Evolutionary conservation across 805 yeast genomes (phyloP).

Genomic region (Yamadazyma olivae): DNA sequence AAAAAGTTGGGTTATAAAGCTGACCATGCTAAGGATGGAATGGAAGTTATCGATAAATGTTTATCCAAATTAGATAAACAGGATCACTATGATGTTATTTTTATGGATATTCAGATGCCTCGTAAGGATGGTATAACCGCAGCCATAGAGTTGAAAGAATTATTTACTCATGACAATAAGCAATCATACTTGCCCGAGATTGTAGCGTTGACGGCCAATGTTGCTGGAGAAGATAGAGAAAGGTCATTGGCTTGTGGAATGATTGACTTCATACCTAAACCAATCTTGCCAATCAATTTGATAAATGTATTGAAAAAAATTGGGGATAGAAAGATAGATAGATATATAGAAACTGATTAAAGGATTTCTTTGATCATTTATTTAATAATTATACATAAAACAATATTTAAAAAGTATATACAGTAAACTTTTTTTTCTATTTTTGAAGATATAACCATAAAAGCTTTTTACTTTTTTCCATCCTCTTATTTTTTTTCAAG

Average conservation of each 20-base stretch:
- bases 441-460: background rate
- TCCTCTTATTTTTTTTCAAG: background rate
- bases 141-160: conserved; percentile 33
- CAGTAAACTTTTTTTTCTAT: background rate
- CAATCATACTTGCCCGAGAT: conserved; percentile 30
- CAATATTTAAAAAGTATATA: background rate
- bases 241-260: conserved; percentile 48
- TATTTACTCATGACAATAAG: conserved; percentile 21
- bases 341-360: too few species aligned
- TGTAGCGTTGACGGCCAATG: conserved; percentile 51
- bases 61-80: conserved; percentile 21
- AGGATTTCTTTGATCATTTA: too few species aligned
- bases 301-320: conserved; percentile 28
- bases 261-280: conserved; percentile 53
- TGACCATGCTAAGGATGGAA: conserved; percentile 52
- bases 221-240: conserved; percentile 50
- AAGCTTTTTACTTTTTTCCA: background rate
- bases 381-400: background rate
- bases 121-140: conserved; percentile 56
- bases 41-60: conserved; percentile 39
- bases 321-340: conserved; percentile 10
- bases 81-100: conserved; percentile 45
- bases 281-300: conserved; percentile 46
- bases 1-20: conserved; percentile 48
- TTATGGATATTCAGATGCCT: conserved; percentile 59